Percentiles rank a stretch among this genome's conserved stretches.
phyloP scores from a whole-genome alignment of 1,139 yeast species.

The Blastobotrys illinoisensis region DNA sequence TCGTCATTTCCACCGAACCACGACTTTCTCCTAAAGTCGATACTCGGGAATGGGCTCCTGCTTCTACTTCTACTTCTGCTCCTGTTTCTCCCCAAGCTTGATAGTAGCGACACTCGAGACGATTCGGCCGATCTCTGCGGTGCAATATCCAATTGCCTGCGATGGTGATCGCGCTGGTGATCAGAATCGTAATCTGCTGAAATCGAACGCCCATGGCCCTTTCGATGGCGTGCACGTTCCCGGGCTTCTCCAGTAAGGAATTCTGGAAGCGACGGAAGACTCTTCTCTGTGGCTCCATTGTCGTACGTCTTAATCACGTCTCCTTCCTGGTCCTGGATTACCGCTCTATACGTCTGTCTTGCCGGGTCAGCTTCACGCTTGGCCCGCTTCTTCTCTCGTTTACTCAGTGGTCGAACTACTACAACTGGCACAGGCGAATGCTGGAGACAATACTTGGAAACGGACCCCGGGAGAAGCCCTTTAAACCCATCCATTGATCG shows the following conservation, averaged over 20 bases:
- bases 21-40: not conserved
- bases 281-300: constrained; percentile 1
- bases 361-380: constrained; percentile 34
- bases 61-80: not conserved
- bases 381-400: constrained; percentile 31
- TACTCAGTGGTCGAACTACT: constrained; percentile 55
- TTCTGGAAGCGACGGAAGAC: not conserved
- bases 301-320: constrained; percentile 2
- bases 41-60: not conserved
- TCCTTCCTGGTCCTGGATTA: constrained; percentile 10
- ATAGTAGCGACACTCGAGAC: not conserved
- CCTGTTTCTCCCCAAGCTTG: not conserved
- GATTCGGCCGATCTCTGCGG: not conserved
- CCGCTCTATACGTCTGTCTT: constrained; percentile 18
- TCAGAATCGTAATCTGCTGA: not conserved
- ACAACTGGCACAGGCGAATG: constrained; percentile 66
- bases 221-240: not conserved
- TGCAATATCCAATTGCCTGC: not conserved
- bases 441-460: constrained; percentile 59
- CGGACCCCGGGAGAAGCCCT: constrained; percentile 41
- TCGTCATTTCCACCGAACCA: not conserved
- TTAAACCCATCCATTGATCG: constrained; percentile 41
- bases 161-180: not conserved
- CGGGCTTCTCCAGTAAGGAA: not conserved
- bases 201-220: not conserved